Conservation (phyloP, 1,139 yeast genomes). For the Kodamaea derodonti region DNA sequence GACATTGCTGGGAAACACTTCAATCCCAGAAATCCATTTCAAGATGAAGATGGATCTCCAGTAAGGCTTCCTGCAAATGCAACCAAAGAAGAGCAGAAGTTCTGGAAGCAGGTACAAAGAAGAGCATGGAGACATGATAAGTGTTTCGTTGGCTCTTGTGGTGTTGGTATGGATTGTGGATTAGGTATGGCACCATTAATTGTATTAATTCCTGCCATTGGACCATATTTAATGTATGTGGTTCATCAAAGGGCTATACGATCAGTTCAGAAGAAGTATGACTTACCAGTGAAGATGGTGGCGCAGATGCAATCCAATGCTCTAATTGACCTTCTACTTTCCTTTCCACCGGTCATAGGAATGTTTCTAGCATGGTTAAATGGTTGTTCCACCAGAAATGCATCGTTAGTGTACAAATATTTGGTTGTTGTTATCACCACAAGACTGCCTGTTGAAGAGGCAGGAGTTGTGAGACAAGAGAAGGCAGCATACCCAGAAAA, state of each 20-base stretch:
- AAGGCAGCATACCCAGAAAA: not conserved
- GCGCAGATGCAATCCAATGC: slow-evolving; percentile 76
- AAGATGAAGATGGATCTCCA: slow-evolving; percentile 53
- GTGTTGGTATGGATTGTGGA: slow-evolving; percentile 68
- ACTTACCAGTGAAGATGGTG: slow-evolving; percentile 55
- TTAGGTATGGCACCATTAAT: slow-evolving; percentile 71
- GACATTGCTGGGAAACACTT: slow-evolving; percentile 60
- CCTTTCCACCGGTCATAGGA: slow-evolving; percentile 79
- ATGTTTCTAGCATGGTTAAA: slow-evolving; percentile 73
- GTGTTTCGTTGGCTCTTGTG: slow-evolving; percentile 73
- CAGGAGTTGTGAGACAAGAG: not conserved
- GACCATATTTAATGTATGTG: slow-evolving; percentile 76
- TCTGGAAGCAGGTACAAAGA: slow-evolving; percentile 69
- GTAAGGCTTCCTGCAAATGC: slow-evolving; percentile 50
- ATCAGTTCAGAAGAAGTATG: slow-evolving; percentile 51
- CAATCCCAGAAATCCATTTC: slow-evolving; percentile 62
- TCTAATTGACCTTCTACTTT: slow-evolving; percentile 62
- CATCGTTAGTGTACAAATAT: slow-evolving; percentile 63
- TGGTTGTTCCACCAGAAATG: slow-evolving; percentile 86
- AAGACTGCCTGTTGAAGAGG: slow-evolving; percentile 15
- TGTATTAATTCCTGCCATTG: slow-evolving; percentile 70
- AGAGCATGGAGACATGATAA: slow-evolving; percentile 85
- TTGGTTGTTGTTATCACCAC: slow-evolving; percentile 36
- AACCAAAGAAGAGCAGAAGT: slow-evolving; percentile 57
- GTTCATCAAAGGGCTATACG: slow-evolving; percentile 66